phyloP scores from a whole-genome alignment of 768 basidiomycete genomes.

The Boletus rufocinnamomeus region DNA sequence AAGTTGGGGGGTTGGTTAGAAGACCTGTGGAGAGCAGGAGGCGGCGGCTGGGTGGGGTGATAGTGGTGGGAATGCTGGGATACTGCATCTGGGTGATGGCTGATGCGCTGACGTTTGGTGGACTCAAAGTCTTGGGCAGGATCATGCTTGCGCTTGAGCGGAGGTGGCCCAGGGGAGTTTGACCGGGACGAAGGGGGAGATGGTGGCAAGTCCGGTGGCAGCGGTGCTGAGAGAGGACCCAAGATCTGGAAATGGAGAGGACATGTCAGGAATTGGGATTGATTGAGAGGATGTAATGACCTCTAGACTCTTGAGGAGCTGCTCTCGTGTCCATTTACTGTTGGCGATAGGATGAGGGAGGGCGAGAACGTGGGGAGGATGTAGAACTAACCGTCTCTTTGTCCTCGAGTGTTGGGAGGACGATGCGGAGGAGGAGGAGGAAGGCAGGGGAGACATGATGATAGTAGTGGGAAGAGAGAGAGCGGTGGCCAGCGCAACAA shows the following conservation, averaged over 20 bases:
- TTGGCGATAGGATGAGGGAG: slow-evolving; percentile 29
- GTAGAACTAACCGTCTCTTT: slow-evolving; percentile 38
- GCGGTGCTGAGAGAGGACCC: slow-evolving; percentile 40
- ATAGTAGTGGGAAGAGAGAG: slow-evolving; percentile 41
- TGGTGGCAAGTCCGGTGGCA: slow-evolving; percentile 47
- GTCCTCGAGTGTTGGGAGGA: slow-evolving; percentile 25
- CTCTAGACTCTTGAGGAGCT: slow-evolving; percentile 44
- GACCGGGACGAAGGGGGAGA: slow-evolving; percentile 48
- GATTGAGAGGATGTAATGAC: slow-evolving; percentile 26
- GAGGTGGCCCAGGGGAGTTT: slow-evolving; percentile 40
- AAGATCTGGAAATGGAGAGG: slow-evolving; percentile 37
- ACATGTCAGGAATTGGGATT: slow-evolving; percentile 21
- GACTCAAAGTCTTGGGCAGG: slow-evolving; percentile 27
- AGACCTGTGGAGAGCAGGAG: slow-evolving; percentile 21
- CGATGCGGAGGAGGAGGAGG: slow-evolving; percentile 31
- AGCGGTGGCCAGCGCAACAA: slow-evolving; percentile 45
- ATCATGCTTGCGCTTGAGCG: slow-evolving; percentile 43
- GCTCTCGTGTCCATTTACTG: slow-evolving; percentile 38
- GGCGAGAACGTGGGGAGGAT: slow-evolving; percentile 14
- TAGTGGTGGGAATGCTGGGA: slow-evolving; percentile 33
- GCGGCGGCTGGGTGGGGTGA: slow-evolving; percentile 29
- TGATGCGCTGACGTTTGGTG: slow-evolving; percentile 37
- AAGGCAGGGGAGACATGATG: slow-evolving; percentile 36
- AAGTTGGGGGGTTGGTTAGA: slow-evolving; percentile 26
- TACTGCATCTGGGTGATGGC: slow-evolving; percentile 26